Base-by-base conservation (phyloP, 257 asterid genomes). In the Nicotiana knightiana region DNA sequence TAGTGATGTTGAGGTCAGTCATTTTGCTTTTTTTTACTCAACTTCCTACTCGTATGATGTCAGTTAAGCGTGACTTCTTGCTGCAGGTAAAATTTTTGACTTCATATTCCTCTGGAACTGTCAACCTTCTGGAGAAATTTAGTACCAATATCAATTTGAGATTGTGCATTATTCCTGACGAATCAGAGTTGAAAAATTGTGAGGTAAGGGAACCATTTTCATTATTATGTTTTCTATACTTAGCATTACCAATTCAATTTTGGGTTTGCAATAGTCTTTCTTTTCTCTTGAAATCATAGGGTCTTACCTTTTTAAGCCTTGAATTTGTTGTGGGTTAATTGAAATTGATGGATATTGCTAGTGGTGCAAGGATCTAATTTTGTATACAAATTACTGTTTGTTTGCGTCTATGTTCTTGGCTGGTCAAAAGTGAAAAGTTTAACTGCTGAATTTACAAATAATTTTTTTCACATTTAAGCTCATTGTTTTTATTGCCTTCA, bases 161-260 rank as follows among this genome's bases (percentile, higher is more conserved):
- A 51, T 85, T 90, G 83, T 93, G 99, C 89, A 84, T 90, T 85
- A 86, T 96, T 80, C 89, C 87, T 15, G 94, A 92, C 87, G 98
- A 94, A 82, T 88, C 91, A 26, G 76, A 82, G 77, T 88, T 96
- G 82, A 91, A 91, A 88, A 85, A 85, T 62, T 83, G 89, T 80
- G 92, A 91, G 93, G 99, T 96, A 85, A 82, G 96, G 53, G 63
- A 28, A 51, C 16, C 46, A 51, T 75, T 75, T 75, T 75, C 2
- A 28, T 75, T 26, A 51, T 15, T 8, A 4, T 46, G 32, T 46
- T 39, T 71, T 71, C 39, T 51, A 15, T 48, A 8, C 28, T n/a
- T 75, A 48, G 80, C n/a, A 13, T 48, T 28, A 13, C 9, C 63
- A 51, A 26, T 75, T 26, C 16, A 26, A 26, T 75, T 75, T 48